Base-by-base conservation (phyloP, 2,329 filamentous ascomycete genomes). In the Penicillium decumbens region DNA sequence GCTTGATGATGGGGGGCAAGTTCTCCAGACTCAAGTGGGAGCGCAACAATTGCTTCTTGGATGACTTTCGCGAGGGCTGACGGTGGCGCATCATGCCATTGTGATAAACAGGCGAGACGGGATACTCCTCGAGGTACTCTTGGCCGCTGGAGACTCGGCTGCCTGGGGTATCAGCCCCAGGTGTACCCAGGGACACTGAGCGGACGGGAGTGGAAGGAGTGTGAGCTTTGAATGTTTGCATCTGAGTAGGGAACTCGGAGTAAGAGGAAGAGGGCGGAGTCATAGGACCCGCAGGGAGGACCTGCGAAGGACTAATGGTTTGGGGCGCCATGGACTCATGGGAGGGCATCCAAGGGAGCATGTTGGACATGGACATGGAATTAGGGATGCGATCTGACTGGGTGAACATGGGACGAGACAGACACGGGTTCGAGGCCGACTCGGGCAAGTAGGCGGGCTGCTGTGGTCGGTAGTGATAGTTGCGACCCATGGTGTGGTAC, bases 231-330 rank as follows among this genome's bases (percentile, higher is more conserved):
- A 69, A 66, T 1, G 61, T 61, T 35, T 64, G 62, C 3, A 70
- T 53, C 9, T 65, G 65, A 13, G 62, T 58, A 3, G 67, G 58
- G 44, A 70, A 71, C 15, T 70, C 69, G 13, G 67, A 64, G 50
- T 69, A 71, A 4, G 69, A 69, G 3, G 69, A 64, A 3, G 68
- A 62, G 1, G 68, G 68, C 12, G 69, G 69, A 9, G 68, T 71
- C 27, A 67, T 64, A 1, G 68, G 68, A 2, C 55, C 59, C 3
- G 53, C 42, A n/a, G 55, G 56, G 28, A 66, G 64, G 1, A 66
- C 67, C 52, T 71, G 69, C 1, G 60, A 58, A 8, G 69, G 69
- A 3, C 65, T 61, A 49, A 72, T 70, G 5, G 69, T 71, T 46
- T 69, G 64, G 1, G 67, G 62, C 10, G 65, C 54, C 50, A 71